A percentile compares a stretch with the other conserved stretches of the same genome.
Evolutionary conservation across 495 filamentous ascomycete genomes (phyloP).

Genomic region (Neurospora cerealis): DNA sequence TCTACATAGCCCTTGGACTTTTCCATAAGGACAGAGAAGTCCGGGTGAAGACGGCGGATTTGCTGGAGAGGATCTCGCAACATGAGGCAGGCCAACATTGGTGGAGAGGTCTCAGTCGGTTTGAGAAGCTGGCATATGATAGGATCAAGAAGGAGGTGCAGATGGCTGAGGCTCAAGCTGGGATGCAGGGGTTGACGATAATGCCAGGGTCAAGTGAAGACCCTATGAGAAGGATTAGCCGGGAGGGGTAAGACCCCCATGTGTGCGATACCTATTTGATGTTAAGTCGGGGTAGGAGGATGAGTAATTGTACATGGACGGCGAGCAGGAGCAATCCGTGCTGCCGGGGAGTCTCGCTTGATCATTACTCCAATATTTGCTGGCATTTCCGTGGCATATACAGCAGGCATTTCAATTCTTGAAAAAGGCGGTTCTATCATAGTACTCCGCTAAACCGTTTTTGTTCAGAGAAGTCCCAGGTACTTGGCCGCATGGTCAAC

Average conservation of each 20-base stretch:
- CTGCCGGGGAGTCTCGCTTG: not conserved
- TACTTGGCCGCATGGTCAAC: slow-evolving; percentile 84
- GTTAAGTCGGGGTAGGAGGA: not conserved
- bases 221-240: slow-evolving; percentile 22
- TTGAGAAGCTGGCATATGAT: slow-evolving; percentile 72
- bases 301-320: not conserved
- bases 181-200: slow-evolving; percentile 14
- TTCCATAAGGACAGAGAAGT: slow-evolving; percentile 82
- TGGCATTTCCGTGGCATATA: not conserved
- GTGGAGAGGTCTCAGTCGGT: slow-evolving; percentile 78
- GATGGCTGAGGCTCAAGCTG: slow-evolving; percentile 24
- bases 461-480: slow-evolving; percentile 28
- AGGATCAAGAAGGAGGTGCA: slow-evolving; percentile 58
- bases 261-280: not conserved
- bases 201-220: slow-evolving; percentile 11
- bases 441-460: not conserved
- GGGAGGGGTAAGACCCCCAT: not conserved
- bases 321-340: not conserved
- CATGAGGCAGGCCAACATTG: slow-evolving; percentile 92
- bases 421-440: not conserved
- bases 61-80: slow-evolving; percentile 70
- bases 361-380: not conserved
- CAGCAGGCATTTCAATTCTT: not conserved
- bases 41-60: slow-evolving; percentile 62
- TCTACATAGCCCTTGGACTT: slow-evolving; percentile 85